phyloP scores from a whole-genome alignment of 768 basidiomycete genomes.

The Trametes villosa region DNA sequence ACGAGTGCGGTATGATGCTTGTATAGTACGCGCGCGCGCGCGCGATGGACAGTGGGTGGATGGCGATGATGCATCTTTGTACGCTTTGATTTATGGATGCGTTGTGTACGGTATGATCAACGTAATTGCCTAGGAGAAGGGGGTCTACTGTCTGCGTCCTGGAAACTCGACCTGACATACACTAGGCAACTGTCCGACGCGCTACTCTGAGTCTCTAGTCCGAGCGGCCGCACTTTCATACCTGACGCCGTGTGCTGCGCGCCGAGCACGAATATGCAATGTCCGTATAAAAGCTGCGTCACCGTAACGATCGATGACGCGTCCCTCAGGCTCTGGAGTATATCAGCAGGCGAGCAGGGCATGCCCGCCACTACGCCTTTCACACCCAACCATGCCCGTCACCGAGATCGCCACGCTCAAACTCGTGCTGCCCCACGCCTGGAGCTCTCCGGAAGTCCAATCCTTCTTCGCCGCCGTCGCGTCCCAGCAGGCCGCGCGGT shows the following conservation, averaged over 20 bases:
- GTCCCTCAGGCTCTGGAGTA: background rate
- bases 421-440: conserved; percentile 37
- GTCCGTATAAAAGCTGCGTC: too few relatives aligned
- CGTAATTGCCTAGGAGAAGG: too few relatives aligned
- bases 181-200: too few relatives aligned
- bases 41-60: too few relatives aligned
- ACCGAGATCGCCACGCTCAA: conserved; percentile 48
- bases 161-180: too few relatives aligned
- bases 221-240: too few relatives aligned
- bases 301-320: conserved; percentile 10
- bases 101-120: background rate
- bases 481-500: conserved; percentile 44
- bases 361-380: background rate
- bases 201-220: too few relatives aligned
- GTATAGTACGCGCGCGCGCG: too few relatives aligned
- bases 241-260: too few relatives aligned
- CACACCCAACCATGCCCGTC: conserved; percentile 41
- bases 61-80: background rate
- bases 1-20: background rate
- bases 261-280: too few relatives aligned
- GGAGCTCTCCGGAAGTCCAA: conserved; percentile 35
- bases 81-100: background rate
- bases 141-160: too few relatives aligned
- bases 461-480: conserved; percentile 38
- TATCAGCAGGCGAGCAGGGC: too few relatives aligned